phyloP scores from a whole-genome alignment of 139 green algal species.

The Monoraphidium neglectum region DNA sequence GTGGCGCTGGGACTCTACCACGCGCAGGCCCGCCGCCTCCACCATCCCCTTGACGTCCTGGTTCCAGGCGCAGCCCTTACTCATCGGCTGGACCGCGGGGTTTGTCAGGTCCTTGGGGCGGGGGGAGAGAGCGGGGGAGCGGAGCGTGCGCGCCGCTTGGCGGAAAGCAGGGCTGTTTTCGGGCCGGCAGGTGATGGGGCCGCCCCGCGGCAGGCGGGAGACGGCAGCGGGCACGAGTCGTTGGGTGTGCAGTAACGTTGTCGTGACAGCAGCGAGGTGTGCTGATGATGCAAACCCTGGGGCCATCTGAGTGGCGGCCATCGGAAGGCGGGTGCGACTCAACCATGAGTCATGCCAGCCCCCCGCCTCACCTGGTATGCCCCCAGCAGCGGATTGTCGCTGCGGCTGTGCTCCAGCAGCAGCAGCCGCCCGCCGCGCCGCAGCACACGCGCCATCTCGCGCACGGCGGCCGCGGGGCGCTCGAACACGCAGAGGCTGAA shows the following conservation, averaged over 20 bases:
- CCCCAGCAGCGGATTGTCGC: constrained; percentile 49
- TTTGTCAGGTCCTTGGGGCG: constrained; percentile 44
- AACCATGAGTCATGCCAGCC: background rate
- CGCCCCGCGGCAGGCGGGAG: background rate
- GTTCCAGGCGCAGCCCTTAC: constrained; percentile 76
- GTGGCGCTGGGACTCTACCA: constrained; percentile 27
- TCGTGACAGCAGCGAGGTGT: no score
- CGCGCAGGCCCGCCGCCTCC: constrained; percentile 19
- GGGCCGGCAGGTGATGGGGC: background rate
- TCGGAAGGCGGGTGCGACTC: no score
- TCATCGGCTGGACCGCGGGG: constrained; percentile 47
- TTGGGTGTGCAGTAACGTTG: no score
- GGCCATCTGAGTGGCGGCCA: no score
- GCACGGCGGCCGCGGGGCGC: constrained; percentile 49
- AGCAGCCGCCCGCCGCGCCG: constrained; percentile 53
- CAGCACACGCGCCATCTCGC: constrained; percentile 64
- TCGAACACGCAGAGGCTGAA: constrained; percentile 75
- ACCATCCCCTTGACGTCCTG: constrained; percentile 54
- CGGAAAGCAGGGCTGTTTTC: background rate
- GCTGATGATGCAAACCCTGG: no score
- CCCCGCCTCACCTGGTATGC: constrained; percentile 56
- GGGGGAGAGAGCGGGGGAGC: background rate
- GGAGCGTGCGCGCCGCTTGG: background rate
- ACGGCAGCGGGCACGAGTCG: no score
- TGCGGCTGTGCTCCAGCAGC: constrained; percentile 67